A percentile compares a stretch with the other conserved stretches of the same genome.
Conservation (phyloP, 169 alveolate species). For the Plasmodium billcollinsi region DNA sequence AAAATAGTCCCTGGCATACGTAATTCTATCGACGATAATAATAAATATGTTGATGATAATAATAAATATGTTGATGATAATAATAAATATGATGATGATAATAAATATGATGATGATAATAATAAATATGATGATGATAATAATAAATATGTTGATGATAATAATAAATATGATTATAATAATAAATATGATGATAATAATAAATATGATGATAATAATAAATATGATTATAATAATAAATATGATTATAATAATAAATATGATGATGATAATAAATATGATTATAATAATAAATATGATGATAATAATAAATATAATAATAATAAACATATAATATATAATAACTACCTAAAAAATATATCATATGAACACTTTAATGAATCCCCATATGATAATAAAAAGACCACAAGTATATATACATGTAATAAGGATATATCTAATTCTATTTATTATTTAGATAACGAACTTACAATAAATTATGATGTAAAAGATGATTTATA, state of each 20-base stretch:
- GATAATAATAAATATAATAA: neutral
- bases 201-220: no score
- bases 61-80: no score
- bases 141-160: neutral
- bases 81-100: no score
- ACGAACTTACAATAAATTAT: constrained; percentile 25
- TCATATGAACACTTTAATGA: neutral
- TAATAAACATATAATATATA: neutral
- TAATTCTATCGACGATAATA: no score
- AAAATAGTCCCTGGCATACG: neutral
- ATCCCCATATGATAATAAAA: neutral
- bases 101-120: no score
- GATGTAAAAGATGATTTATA: constrained; percentile 21
- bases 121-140: no score
- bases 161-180: neutral
- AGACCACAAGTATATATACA: neutral
- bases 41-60: no score
- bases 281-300: neutral
- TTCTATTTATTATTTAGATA: constrained; percentile 46
- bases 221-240: neutral
- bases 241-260: neutral
- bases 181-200: no score
- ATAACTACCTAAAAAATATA: neutral
- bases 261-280: no score
- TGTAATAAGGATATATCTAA: neutral